These are phyloP conservation scores for Claviceps citrina DNA, from an alignment of 2,329 filamentous ascomycete species.

Conservation along the genomic window DNA sequence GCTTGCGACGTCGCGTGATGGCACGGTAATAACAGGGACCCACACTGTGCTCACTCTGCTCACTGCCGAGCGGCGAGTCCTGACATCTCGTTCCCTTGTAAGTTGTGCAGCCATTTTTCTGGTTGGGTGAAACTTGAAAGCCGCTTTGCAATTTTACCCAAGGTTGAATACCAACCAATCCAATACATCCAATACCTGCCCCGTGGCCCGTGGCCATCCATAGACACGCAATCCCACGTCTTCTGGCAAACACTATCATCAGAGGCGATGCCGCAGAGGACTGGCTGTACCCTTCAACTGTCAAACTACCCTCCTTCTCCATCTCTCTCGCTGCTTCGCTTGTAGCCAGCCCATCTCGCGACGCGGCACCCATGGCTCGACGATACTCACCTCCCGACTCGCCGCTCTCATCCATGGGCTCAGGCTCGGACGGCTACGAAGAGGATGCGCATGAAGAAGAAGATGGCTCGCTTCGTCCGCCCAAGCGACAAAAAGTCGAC, in stretches of 20 bases:
- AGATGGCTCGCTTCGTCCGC: conserved; percentile 24
- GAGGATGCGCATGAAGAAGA: conserved; percentile 30
- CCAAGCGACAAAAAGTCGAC: conserved; percentile 33
- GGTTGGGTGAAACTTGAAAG: too few species aligned
- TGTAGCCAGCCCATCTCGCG: background rate
- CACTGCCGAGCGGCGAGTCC: too few species aligned
- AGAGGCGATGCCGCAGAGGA: background rate
- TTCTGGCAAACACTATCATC: background rate
- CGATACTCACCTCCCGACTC: conserved; percentile 27
- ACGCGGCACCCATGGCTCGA: conserved; percentile 20
- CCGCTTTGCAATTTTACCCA: too few species aligned
- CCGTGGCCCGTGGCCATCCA: too few species aligned
- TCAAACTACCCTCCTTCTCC: background rate
- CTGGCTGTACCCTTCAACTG: background rate
- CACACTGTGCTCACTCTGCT: too few species aligned
- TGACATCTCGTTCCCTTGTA: too few species aligned
- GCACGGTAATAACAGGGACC: too few species aligned
- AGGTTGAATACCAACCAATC: too few species aligned
- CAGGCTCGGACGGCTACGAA: conserved; percentile 29
- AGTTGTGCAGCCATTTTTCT: too few species aligned
- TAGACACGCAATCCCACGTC: too few species aligned
- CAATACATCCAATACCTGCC: too few species aligned
- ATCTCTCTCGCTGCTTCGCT: background rate
- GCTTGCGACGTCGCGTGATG: too few species aligned
- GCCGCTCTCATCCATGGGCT: conserved; percentile 31